Evolutionary conservation across 1,284 basidiomycete genomes (phyloP).

Genomic region (Afroboletus lepidellus): DNA sequence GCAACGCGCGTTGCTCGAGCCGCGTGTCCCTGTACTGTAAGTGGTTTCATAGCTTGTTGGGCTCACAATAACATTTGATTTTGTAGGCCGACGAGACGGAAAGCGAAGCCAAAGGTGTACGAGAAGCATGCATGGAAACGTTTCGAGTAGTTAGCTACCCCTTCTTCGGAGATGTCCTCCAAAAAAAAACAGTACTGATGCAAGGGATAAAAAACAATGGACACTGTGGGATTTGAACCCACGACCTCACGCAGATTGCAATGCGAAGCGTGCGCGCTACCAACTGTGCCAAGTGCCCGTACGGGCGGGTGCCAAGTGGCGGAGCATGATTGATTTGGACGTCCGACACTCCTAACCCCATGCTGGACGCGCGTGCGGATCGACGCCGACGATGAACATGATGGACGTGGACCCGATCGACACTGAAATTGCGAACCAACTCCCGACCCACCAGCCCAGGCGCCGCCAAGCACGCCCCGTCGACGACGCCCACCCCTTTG

Average conservation of each 20-base stretch:
- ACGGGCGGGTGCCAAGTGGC: accelerated
- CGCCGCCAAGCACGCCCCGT: constrained; percentile 40
- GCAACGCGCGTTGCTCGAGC: constrained; percentile 75
- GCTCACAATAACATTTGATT: constrained; percentile 4
- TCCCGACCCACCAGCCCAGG: constrained; percentile 7
- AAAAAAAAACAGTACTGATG: background rate
- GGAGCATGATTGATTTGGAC: background rate
- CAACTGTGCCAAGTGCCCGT: constrained; percentile 39
- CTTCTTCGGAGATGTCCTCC: too few relatives aligned
- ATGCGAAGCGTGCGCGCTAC: constrained; percentile 42
- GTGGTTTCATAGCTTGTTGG: constrained; percentile 25
- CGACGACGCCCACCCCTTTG: constrained; percentile 76
- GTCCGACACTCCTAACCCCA: constrained; percentile 7
- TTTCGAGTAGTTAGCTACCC: constrained; percentile 54
- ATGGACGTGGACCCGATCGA: constrained; percentile 35
- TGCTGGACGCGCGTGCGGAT: background rate
- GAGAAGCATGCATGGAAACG: constrained; percentile 90
- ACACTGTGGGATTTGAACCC: constrained; percentile 41
- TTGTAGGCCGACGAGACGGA: constrained; percentile 50
- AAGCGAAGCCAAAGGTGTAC: constrained; percentile 65
- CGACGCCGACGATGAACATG: constrained; percentile 11
- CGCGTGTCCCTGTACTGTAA: constrained; percentile 70
- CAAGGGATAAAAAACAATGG: constrained; percentile 30
- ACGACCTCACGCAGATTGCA: constrained; percentile 37
- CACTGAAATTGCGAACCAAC: constrained; percentile 20